A percentile compares a stretch with the other conserved stretches of the same genome.
phyloP scores from a whole-genome alignment of 2,329 filamentous ascomycete genomes.

The Claviceps sp. region DNA sequence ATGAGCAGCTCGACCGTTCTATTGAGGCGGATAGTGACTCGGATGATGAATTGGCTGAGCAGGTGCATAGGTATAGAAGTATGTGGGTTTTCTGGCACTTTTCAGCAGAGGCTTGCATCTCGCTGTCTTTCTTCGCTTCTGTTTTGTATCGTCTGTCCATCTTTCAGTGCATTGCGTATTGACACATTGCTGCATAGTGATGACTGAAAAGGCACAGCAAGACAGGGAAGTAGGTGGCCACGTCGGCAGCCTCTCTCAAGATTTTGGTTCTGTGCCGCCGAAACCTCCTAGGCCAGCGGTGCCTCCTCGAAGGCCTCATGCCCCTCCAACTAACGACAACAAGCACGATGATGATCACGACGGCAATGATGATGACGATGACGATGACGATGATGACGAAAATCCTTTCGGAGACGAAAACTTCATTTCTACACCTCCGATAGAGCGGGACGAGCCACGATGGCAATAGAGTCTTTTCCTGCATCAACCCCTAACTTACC shows the following conservation, averaged over 20 bases:
- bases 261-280: conserved; percentile 21
- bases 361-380: conserved; percentile 58
- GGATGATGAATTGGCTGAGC: conserved; percentile 53
- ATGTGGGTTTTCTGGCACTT: not conserved
- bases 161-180: not conserved
- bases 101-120: conserved; percentile 8
- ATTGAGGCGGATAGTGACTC: conserved; percentile 64
- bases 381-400: conserved; percentile 58
- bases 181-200: conserved; percentile 25
- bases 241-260: conserved; percentile 26
- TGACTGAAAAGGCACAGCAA: conserved; percentile 36
- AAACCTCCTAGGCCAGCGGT: conserved; percentile 25
- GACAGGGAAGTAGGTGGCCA: conserved; percentile 14
- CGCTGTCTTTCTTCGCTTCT: conserved; percentile 4
- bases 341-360: conserved; percentile 35
- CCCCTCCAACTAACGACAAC: conserved; percentile 6
- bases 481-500: too few species aligned
- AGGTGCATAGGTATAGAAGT: conserved; percentile 52
- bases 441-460: conserved; percentile 17
- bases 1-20: conserved; percentile 81
- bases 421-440: conserved; percentile 35
- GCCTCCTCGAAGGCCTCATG: not conserved
- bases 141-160: not conserved
- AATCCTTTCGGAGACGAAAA: conserved; percentile 81
- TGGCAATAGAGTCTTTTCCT: conserved; percentile 12